A percentile compares a stretch with the other conserved stretches of the same genome.
Evolutionary conservation across 2,329 filamentous ascomycete species (phyloP).

Genomic region (Purpureocillium takamizusanense): DNA sequence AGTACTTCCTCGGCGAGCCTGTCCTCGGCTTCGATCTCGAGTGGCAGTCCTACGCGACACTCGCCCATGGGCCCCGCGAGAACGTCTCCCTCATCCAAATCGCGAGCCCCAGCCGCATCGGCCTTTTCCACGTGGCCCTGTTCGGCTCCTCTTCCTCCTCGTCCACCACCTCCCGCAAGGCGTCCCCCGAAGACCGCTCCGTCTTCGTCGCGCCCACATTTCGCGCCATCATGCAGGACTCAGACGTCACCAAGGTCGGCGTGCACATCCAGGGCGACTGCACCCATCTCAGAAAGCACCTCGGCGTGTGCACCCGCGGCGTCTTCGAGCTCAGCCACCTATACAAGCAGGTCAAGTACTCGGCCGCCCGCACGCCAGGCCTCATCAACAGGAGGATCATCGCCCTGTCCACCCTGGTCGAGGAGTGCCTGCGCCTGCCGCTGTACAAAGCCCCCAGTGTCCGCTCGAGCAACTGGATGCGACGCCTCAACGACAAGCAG

Average conservation of each 20-base stretch:
- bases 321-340: conserved; percentile 77
- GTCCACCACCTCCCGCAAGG: too few species aligned
- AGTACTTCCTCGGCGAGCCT: conserved; percentile 58
- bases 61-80: conserved; percentile 41
- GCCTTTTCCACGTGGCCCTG: conserved; percentile 70
- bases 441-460: conserved; percentile 65
- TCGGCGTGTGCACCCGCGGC: conserved; percentile 56
- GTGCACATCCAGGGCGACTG: conserved; percentile 66
- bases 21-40: conserved; percentile 87
- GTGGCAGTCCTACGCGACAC: conserved; percentile 54
- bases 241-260: conserved; percentile 63
- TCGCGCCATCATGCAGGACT: conserved; percentile 61
- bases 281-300: conserved; percentile 56
- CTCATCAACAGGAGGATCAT: conserved; percentile 60
- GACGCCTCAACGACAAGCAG: conserved; percentile 52
- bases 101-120: conserved; percentile 67
- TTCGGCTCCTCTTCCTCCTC: conserved; percentile 23
- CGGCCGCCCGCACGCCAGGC: conserved; percentile 35
- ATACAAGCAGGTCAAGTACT: conserved; percentile 67
- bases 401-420: conserved; percentile 58
- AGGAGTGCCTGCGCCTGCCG: conserved; percentile 63
- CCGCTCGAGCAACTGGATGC: conserved; percentile 67
- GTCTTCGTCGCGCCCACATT: conserved; percentile 60
- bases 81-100: conserved; percentile 80
- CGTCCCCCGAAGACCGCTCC: conserved; percentile 10